Conservation (phyloP, 139 green algal genomes). For the Picochlorum costavermella region DNA sequence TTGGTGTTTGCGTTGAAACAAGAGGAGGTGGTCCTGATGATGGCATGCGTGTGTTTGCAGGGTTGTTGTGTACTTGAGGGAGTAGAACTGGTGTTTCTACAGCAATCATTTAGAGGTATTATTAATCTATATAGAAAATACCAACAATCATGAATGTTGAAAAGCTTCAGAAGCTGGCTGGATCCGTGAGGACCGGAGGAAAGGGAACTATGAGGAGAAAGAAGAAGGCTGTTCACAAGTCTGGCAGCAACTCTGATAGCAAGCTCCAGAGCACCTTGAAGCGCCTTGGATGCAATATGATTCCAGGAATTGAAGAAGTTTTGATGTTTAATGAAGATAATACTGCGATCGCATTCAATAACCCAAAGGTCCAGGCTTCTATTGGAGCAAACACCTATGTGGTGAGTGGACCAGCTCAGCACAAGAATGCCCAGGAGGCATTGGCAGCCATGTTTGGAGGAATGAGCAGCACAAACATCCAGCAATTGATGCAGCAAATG, state of each 20-base stretch:
- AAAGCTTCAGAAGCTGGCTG: conserved; percentile 86
- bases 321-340: conserved; percentile 92
- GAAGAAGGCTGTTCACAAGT: conserved; percentile 98
- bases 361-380: conserved; percentile 98
- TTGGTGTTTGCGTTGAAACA: too few species aligned
- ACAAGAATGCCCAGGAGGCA: conserved; percentile 55
- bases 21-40: too few species aligned
- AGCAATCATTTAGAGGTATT: neutral
- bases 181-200: conserved; percentile 82
- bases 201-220: conserved; percentile 96
- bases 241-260: conserved; percentile 94
- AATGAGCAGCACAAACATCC: conserved; percentile 23
- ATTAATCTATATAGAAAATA: conserved; percentile 1
- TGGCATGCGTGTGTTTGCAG: too few species aligned
- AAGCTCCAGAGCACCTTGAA: conserved; percentile 94
- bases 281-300: conserved; percentile 95
- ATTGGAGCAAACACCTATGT: conserved; percentile 99
- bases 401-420: conserved; percentile 80
- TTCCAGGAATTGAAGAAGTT: conserved; percentile 99
- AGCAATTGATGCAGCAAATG: conserved; percentile 26
- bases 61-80: too few species aligned
- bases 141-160: conserved; percentile 78
- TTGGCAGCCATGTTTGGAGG: conserved; percentile 42
- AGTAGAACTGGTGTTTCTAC: neutral
- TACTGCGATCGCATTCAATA: conserved; percentile 88